Base-by-base conservation (phyloP, 2,329 filamentous ascomycete species). In the Penicillium thymicola region DNA sequence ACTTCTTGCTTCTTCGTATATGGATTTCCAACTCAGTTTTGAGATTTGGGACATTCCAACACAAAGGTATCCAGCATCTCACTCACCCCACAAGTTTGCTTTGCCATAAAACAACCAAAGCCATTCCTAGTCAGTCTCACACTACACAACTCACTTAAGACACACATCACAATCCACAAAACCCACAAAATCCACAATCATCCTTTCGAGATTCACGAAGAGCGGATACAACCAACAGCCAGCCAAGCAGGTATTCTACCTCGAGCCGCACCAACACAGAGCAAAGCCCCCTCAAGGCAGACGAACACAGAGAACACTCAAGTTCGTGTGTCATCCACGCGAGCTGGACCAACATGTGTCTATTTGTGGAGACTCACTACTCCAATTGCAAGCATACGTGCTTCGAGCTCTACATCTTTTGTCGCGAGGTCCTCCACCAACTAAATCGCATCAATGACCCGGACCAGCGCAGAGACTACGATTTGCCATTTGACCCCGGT, bases 371-470 rank as follows among this genome's bases (percentile, higher is more conserved):
- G 16, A 61, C 63, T 21, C 54, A 48, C 44, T 65, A 63, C 57
- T n/a, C 42, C 38, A 48, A 58, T 9, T 73, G 72, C 64, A 50
- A 55, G 10, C 70, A 73, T 50, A 59, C 50, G 4, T 52, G 49
- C 36, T 65, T 67, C 43, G 40, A 63, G 5, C 56, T 71, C 2
- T 37, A 58, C 32, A 23, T 54, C 7, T 65, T 70, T 60, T 74
- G 72, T 58, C 45, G 21, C 4, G 14, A 51, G 5, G 48, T 68
- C 8, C 51, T 65, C 11, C 13, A 41, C n/a, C 65, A 72, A 37
- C 58, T 74, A 1, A 55, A 62, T 11, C 68, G 66, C 3, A 73
- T 73, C 54, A 70, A 72, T 21, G 66, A 72, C 34, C 63, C 67
- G 0, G 40, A 52, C 1, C 46, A 69, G 36, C 62, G 62, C 2